Evolutionary conservation across 2,329 filamentous ascomycete species (phyloP).

Genomic region (Daldinia sp.): DNA sequence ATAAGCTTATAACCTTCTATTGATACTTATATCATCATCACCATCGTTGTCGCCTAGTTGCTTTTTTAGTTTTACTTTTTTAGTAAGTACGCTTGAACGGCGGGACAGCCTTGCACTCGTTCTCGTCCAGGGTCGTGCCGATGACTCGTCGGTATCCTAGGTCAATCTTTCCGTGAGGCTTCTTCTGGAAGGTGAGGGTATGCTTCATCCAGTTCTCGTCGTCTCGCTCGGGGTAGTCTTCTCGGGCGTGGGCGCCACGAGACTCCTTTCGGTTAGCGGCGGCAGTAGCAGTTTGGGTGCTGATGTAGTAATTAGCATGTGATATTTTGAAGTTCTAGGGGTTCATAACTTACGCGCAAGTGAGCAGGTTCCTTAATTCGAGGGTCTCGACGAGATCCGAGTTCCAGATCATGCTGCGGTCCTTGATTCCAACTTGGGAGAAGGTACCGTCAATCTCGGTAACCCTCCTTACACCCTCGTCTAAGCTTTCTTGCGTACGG

Average conservation of each 20-base stretch:
- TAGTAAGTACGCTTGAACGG: conserved; percentile 96
- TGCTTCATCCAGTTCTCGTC: conserved; percentile 99
- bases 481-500: conserved; percentile 90
- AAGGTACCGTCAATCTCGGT: conserved; percentile 82
- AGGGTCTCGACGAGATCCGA: conserved; percentile 95
- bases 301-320: conserved; percentile 46
- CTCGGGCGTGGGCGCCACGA: conserved; percentile 93
- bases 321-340: not conserved
- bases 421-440: conserved; percentile 89
- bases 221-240: conserved; percentile 95
- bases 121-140: conserved; percentile 86
- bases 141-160: conserved; percentile 87
- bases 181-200: conserved; percentile 94
- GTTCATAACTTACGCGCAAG: conserved; percentile 77
- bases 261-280: conserved; percentile 97
- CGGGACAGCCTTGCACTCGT: conserved; percentile 93
- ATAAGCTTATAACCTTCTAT: conserved; percentile 22
- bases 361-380: conserved; percentile 92
- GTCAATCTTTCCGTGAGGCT: conserved; percentile 86
- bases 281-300: conserved; percentile 87
- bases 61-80: conserved; percentile 11
- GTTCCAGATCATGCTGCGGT: conserved; percentile 99
- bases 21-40: not conserved
- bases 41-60: not conserved
- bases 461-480: conserved; percentile 92